These are phyloP conservation scores for Colletotrichum tamarilloi DNA, from an alignment of 2,329 filamentous ascomycete genomes.

Conservation along the genomic window DNA sequence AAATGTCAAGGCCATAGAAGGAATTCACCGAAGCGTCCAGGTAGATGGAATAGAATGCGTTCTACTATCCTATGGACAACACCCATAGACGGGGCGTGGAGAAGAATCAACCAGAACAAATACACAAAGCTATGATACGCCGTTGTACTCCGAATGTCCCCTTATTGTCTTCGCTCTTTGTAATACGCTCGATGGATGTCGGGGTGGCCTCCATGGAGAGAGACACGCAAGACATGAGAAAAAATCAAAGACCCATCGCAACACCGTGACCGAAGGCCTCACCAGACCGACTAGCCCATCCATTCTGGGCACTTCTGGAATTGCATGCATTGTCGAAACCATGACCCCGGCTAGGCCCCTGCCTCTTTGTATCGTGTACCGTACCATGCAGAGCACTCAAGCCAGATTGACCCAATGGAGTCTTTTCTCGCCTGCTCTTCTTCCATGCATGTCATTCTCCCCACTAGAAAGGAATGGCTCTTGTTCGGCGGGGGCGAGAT, in stretches of 20 bases:
- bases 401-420: neutral
- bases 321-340: conserved; percentile 24
- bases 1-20: conserved; percentile 9
- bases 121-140: conserved; percentile 41
- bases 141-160: conserved; percentile 40
- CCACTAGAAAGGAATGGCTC: conserved; percentile 17
- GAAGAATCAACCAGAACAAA: conserved; percentile 34
- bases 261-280: conserved; percentile 26
- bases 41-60: conserved; percentile 28
- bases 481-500: neutral
- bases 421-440: conserved; percentile 8
- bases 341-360: neutral
- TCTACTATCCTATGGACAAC: conserved; percentile 37
- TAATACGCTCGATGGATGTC: conserved; percentile 35
- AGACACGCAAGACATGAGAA: conserved; percentile 37
- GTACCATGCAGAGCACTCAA: conserved; percentile 8
- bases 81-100: conserved; percentile 34
- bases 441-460: conserved; percentile 21
- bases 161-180: conserved; percentile 37
- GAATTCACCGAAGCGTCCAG: conserved; percentile 8
- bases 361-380: conserved; percentile 4
- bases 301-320: conserved; percentile 27
- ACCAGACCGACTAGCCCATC: conserved; percentile 23
- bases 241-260: conserved; percentile 27
- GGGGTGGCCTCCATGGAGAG: conserved; percentile 7